Conservation (phyloP, 225 moss, liverwort and hornwort species). For the Anthoceros angustus region DNA sequence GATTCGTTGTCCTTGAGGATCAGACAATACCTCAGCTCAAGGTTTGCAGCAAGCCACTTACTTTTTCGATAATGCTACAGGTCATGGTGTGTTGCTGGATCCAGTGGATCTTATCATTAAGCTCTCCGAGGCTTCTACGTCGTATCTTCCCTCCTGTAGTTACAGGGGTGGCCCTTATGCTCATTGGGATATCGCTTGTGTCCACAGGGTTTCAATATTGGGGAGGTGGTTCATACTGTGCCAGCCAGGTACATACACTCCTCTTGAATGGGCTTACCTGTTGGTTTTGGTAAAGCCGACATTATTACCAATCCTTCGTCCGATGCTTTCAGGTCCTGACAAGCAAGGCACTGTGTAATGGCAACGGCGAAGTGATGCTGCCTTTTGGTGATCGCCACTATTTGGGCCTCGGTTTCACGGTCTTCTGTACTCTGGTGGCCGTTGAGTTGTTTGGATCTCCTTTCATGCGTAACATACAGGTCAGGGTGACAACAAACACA, state of each 20-base stretch:
- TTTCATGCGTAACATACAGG: constrained; percentile 69
- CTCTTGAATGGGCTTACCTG: neutral
- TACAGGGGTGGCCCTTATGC: constrained; percentile 68
- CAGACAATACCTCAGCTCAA: neutral
- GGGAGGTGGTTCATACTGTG: constrained; percentile 69
- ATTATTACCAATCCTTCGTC: neutral
- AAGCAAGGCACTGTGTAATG: constrained; percentile 22
- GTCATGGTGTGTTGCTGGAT: constrained; percentile 48
- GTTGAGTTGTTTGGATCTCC: constrained; percentile 83
- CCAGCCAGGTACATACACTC: constrained; percentile 32
- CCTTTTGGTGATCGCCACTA: constrained; percentile 60
- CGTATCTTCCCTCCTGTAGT: constrained; percentile 86
- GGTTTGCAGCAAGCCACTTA: neutral
- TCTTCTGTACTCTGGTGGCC: constrained; percentile 44
- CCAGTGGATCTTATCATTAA: constrained; percentile 51
- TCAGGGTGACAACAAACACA: constrained; percentile 7
- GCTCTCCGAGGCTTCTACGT: constrained; percentile 34
- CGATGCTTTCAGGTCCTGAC: constrained; percentile 44
- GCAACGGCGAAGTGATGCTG: constrained; percentile 61
- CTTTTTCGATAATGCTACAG: constrained; percentile 10
- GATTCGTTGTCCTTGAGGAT: constrained; percentile 15
- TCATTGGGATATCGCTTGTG: constrained; percentile 55
- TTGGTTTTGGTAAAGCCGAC: neutral
- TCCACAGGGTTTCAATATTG: constrained; percentile 57
- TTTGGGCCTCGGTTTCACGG: constrained; percentile 63